These are phyloP conservation scores for Alternaria sp. DNA, from an alignment of 2,329 filamentous ascomycete genomes.

Conservation along the genomic window DNA sequence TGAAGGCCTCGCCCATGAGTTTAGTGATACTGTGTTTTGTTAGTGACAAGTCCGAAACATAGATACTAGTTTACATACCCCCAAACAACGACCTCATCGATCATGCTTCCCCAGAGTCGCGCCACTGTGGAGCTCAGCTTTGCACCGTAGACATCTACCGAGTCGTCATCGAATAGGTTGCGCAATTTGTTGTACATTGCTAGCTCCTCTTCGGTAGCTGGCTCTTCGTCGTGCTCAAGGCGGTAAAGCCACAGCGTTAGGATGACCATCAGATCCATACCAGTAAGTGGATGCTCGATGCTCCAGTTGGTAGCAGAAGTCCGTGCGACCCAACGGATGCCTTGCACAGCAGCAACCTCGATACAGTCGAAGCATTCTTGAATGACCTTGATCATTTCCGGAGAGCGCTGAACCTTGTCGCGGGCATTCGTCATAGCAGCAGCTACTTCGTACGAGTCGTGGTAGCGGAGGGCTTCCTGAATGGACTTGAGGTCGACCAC, in stretches of 20 bases:
- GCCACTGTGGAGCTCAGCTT: slow-evolving; percentile 96
- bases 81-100: slow-evolving; percentile 99
- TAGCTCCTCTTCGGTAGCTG: slow-evolving; percentile 82
- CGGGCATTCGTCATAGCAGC: slow-evolving; percentile 95
- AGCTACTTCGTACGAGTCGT: slow-evolving; percentile 96
- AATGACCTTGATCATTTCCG: slow-evolving; percentile 98
- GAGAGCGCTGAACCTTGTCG: slow-evolving; percentile 91
- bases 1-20: slow-evolving; percentile 98
- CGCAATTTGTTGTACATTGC: slow-evolving; percentile 94
- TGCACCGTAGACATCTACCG: slow-evolving; percentile 79
- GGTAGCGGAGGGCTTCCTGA: slow-evolving; percentile 94
- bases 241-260: slow-evolving; percentile 98
- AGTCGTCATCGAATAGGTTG: slow-evolving; percentile 88
- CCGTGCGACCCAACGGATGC: slow-evolving; percentile 96
- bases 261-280: slow-evolving; percentile 97
- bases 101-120: slow-evolving; percentile 95
- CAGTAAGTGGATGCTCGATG: slow-evolving; percentile 95
- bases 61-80: slow-evolving; percentile 73
- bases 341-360: slow-evolving; percentile 92
- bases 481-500: slow-evolving; percentile 96
- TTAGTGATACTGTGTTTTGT: slow-evolving; percentile 77
- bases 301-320: slow-evolving; percentile 99
- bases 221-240: slow-evolving; percentile 98
- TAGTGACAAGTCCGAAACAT: slow-evolving; percentile 49
- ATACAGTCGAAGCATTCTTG: slow-evolving; percentile 98